Percentiles rank a stretch among this genome's conserved stretches.
These are phyloP conservation scores for Chaetomium strumarium DNA, from an alignment of 2,329 filamentous ascomycete genomes.

Conservation along the genomic window DNA sequence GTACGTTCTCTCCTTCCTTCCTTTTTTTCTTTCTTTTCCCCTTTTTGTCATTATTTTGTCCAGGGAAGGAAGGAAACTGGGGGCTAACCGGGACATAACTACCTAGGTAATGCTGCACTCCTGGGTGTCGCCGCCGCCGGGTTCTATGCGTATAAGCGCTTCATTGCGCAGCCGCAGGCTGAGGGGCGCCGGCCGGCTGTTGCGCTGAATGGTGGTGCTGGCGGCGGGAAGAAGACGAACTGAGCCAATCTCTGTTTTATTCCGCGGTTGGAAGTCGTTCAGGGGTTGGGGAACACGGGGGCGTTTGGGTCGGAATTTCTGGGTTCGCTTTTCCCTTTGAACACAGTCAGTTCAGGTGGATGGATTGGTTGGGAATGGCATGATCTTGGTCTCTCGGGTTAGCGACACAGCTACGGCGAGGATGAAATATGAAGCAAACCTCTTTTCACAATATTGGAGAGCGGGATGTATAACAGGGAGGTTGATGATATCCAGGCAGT, in stretches of 20 bases:
- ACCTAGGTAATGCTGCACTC: constrained; percentile 29
- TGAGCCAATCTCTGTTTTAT: constrained; percentile 1
- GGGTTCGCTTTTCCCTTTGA: too few relatives aligned
- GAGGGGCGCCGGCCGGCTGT: constrained; percentile 8
- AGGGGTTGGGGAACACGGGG: too few relatives aligned
- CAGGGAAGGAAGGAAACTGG: neutral
- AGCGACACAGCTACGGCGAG: too few relatives aligned
- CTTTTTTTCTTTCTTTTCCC: neutral
- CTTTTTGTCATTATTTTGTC: neutral
- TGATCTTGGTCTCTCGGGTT: too few relatives aligned
- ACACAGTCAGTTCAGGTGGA: neutral
- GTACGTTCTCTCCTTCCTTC: constrained; percentile 16
- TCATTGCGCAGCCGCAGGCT: constrained; percentile 21
- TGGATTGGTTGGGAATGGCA: too few relatives aligned
- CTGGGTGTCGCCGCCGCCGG: constrained; percentile 23
- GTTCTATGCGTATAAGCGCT: constrained; percentile 22
- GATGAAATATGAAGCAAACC: too few relatives aligned
- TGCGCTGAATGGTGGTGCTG: constrained; percentile 7
- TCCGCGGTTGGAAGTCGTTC: too few relatives aligned
- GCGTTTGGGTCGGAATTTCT: neutral
- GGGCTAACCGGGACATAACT: constrained; percentile 10
- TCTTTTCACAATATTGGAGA: too few relatives aligned
- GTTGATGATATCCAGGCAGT: too few relatives aligned
- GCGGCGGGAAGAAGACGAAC: constrained; percentile 21
- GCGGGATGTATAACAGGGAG: too few relatives aligned